Base-by-base conservation (phyloP, 108 stramenopile genomes). In the Fragilaria radians region DNA sequence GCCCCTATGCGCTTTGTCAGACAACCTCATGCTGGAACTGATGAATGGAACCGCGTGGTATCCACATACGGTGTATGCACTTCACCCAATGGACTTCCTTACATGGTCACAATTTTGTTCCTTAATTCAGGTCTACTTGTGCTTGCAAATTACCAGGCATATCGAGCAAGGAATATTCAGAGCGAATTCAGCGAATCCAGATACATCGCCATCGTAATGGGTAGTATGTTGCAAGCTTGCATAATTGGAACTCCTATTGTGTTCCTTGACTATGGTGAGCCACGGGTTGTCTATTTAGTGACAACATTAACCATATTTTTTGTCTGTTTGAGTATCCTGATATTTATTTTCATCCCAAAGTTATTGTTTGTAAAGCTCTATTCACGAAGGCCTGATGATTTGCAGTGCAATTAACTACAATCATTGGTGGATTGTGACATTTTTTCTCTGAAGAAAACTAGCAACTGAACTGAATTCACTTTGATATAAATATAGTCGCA, bases 81-180 rank as follows among this genome's bases (percentile, higher is more conserved):
- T 42, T 42, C 36, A 7, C 36, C 7, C 7, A 14, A 14, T 42
- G 36, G 11, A 42, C 11, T 42, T 14, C 36, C 36, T 42, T 42
- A 42, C 36, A 14, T 42, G 36, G 36, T 42, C 14, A 42, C 14
- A 7, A 11, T 75, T 47, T 50, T 55, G 2, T 9, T 61, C 28
- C 17, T 60, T 4, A 48, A 60, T 27, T 18, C 25, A 18, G 59
- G 59, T 28, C 46, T 60, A 9, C 48, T 60, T 18, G 48, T 48
- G 33, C 18, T 57, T 3, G 67, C 80, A 9, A 62, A 53, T 32
- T 46, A 71, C 26, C 80, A 81, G 53, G 76, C 76, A 17, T 81
- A 59, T 27, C 32, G 60, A 30, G 80, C 71, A 1, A 28, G 80
- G 36, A 30, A 46, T 17, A 76, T 81, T 25, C 28, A 48, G 18